phyloP scores from a whole-genome alignment of 2,329 filamentous ascomycete species.

The Nemania serpens region DNA sequence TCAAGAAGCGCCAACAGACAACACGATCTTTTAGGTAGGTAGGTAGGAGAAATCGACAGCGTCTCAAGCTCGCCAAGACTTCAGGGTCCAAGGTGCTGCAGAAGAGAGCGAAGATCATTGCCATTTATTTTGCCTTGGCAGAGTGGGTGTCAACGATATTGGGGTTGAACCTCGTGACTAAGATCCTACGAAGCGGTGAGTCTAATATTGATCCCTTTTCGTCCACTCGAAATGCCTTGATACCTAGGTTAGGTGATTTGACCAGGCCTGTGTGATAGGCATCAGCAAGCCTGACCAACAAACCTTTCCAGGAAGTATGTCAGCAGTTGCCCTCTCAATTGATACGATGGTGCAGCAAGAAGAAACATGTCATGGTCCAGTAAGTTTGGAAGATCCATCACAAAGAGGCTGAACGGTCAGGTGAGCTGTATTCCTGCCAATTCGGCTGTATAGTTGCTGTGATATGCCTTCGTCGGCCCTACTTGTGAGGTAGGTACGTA shows the following conservation, averaged over 20 bases:
- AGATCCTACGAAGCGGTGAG: slow-evolving; percentile 23
- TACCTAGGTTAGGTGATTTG: background rate
- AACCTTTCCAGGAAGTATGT: background rate
- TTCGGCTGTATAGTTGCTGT: background rate
- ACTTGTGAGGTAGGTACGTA: background rate
- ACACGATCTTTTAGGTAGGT: slow-evolving; percentile 5
- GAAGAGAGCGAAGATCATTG: slow-evolving; percentile 10
- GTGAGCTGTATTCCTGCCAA: background rate
- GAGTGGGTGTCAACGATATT: slow-evolving; percentile 8
- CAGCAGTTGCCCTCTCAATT: background rate
- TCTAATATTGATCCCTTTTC: slow-evolving; percentile 8
- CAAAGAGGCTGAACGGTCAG: slow-evolving; percentile 14
- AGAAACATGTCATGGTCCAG: background rate
- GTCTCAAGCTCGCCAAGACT: slow-evolving; percentile 23
- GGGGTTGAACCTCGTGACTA: slow-evolving; percentile 13
- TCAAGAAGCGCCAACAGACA: slow-evolving; percentile 14
- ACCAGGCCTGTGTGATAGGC: background rate
- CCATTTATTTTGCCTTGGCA: slow-evolving; percentile 22
- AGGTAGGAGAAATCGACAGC: background rate
- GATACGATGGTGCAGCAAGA: slow-evolving; percentile 1
- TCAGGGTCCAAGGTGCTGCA: slow-evolving; percentile 21
- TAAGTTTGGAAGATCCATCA: slow-evolving; percentile 6
- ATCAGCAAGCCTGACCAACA: background rate
- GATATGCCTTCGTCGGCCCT: background rate
- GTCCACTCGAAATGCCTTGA: background rate